Base-by-base conservation (phyloP, 202 grass and related monocot species). In the Schoenoplectus triqueter region DNA sequence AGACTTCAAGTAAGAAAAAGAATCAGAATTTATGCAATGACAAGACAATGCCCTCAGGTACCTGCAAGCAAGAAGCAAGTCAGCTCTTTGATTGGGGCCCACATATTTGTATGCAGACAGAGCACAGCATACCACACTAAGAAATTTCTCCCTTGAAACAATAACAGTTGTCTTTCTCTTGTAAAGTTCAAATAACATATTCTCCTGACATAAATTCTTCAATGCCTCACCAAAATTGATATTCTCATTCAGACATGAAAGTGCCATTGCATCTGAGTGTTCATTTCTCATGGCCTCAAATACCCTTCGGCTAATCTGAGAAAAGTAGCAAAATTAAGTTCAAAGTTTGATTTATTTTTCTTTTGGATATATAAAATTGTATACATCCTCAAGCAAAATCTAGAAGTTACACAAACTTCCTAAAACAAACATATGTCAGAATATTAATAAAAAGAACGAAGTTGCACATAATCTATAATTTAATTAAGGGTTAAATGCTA, bases 101-200 rank as follows among this genome's bases (percentile, higher is more conserved):
- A 98, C 66, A 18, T 95, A 98, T 61, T 98, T 98, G 67, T 95
- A 98, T 17, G 76, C 73, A 48, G 91, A 85, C n/a, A 98, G 92
- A 54, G 92, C 89, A 60, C 89, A 75, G 83, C 91, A 95, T 62
- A 90, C 86, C 22, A 93, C 81, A 22, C 82, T 63, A 10, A 95
- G 74, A 86, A 98, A 98, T 17, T 86, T 87, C 10, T 85, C 84
- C 64, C 92, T 64, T 10, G 95, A 86, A 22, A 93, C 15, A 73
- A 90, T 65, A 66, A 93, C 80, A 72, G 95, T 95, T 2, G 95
- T 95, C 60, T 88, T 87, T 47, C 89, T 90, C 87, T 98, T 95
- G 87, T 98, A 98, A 42, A 98, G 88, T 84, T 98, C 92, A 71
- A 98, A 95, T 84, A 86, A 59, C n/a, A 49, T 49, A 59, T 83